Conservation (phyloP, 441 rosid genomes). For the Viola pubescens region DNA sequence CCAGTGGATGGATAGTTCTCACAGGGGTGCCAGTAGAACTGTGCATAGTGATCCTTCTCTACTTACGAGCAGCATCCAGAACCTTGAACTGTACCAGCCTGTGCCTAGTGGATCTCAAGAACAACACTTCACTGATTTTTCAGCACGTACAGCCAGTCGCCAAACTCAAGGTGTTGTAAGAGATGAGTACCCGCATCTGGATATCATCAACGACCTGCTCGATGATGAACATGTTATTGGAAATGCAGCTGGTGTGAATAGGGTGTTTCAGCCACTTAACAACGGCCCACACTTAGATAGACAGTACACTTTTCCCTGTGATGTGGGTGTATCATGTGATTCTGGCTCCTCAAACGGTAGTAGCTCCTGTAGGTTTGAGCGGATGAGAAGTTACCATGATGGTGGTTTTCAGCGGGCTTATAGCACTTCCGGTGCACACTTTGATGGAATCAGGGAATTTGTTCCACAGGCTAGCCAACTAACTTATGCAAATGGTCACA, state of each 20-base stretch:
- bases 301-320: slow-evolving; percentile 48
- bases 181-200: slow-evolving; percentile 91
- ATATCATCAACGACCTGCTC: slow-evolving; percentile 86
- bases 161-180: slow-evolving; percentile 40
- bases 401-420: slow-evolving; percentile 43
- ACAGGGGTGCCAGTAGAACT: slow-evolving; percentile 27
- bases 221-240: slow-evolving; percentile 64
- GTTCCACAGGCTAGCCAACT: slow-evolving; percentile 38
- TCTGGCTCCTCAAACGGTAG: slow-evolving; percentile 28
- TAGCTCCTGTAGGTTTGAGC: slow-evolving; percentile 55
- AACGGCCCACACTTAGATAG: slow-evolving; percentile 41
- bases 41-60: slow-evolving; percentile 26
- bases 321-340: slow-evolving; percentile 42
- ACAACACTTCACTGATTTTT: slow-evolving; percentile 26
- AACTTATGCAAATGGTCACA: slow-evolving; percentile 53
- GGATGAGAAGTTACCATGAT: slow-evolving; percentile 48
- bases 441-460: slow-evolving; percentile 41
- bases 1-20: slow-evolving; percentile 57
- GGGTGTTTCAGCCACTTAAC: slow-evolving; percentile 28
- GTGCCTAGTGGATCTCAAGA: slow-evolving; percentile 24
- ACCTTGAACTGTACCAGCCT: slow-evolving; percentile 27
- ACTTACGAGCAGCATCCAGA: slow-evolving; percentile 24
- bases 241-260: slow-evolving; percentile 29
- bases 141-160: slow-evolving; percentile 44
- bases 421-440: slow-evolving; percentile 38